phyloP scores from a whole-genome alignment of 192 early-diverging fungal genomes.

The Backusella luteola region DNA sequence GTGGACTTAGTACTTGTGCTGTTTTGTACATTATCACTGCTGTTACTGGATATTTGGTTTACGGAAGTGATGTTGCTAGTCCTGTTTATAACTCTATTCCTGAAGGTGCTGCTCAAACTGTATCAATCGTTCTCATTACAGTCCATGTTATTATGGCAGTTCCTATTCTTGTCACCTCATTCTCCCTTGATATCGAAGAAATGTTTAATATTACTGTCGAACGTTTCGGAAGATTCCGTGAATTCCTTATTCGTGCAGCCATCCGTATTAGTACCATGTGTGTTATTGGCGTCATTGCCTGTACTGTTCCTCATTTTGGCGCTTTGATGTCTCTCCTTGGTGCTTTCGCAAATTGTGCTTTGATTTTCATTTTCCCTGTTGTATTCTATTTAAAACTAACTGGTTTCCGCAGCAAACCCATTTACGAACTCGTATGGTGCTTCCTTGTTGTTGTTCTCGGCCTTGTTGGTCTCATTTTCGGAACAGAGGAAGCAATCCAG shows the following conservation, averaged over 20 bases:
- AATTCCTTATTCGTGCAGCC: conserved; percentile 53
- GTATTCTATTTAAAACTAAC: conserved; percentile 74
- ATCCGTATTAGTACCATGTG: conserved; percentile 58
- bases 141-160: conserved; percentile 78
- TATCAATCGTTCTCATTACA: conserved; percentile 72
- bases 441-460: conserved; percentile 62
- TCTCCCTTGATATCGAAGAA: conserved; percentile 74
- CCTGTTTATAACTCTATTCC: conserved; percentile 78
- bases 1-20: conserved; percentile 64
- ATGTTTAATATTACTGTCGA: conserved; percentile 59
- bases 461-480: conserved; percentile 61
- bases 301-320: conserved; percentile 75
- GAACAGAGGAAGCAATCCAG: conserved; percentile 59
- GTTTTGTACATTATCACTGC: conserved; percentile 69
- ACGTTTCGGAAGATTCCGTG: conserved; percentile 44
- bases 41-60: conserved; percentile 69
- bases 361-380: conserved; percentile 85
- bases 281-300: conserved; percentile 55
- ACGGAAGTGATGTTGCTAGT: conserved; percentile 60
- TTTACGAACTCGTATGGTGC: conserved; percentile 48
- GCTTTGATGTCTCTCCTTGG: conserved; percentile 77
- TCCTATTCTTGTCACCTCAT: conserved; percentile 74
- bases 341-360: conserved; percentile 69
- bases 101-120: conserved; percentile 54
- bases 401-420: conserved; percentile 44